These are phyloP conservation scores for Juglanconis juglandina DNA, from an alignment of 2,329 filamentous ascomycete species.

Conservation along the genomic window DNA sequence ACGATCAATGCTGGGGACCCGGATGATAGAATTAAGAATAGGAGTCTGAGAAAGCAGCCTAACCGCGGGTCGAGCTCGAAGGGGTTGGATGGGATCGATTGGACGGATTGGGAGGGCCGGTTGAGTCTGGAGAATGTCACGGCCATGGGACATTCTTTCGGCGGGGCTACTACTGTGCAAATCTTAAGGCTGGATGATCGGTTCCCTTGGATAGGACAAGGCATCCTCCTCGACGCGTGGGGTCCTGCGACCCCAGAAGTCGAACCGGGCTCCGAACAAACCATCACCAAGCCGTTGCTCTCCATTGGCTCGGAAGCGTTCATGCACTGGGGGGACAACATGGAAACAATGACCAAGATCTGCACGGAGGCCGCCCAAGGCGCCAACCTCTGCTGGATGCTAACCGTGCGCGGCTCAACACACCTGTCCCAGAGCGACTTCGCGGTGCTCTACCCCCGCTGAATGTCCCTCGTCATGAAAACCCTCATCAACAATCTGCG, in stretches of 20 bases:
- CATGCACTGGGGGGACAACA: constrained; percentile 67
- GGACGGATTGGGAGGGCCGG: constrained; percentile 53
- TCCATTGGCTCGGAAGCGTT: constrained; percentile 67
- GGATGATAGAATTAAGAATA: constrained; percentile 38
- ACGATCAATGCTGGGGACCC: constrained; percentile 54
- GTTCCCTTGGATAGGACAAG: constrained; percentile 58
- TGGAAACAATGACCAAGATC: constrained; percentile 53
- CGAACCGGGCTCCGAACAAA: constrained; percentile 35
- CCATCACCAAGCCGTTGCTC: constrained; percentile 52
- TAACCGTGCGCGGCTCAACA: constrained; percentile 56
- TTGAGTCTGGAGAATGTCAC: constrained; percentile 57
- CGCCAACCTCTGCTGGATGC: constrained; percentile 45
- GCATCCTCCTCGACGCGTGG: constrained; percentile 66
- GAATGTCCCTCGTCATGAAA: constrained; percentile 58
- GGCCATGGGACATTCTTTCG: constrained; percentile 64
- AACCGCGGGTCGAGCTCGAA: constrained; percentile 56
- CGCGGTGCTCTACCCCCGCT: constrained; percentile 57
- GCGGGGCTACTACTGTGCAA: constrained; percentile 61
- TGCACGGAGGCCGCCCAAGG: constrained; percentile 52
- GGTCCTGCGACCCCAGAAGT: constrained; percentile 47
- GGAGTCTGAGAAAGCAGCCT: constrained; percentile 56
- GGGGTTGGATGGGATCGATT: constrained; percentile 53
- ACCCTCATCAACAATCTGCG: constrained; percentile 60
- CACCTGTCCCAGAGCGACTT: constrained; percentile 67
- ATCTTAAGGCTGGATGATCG: constrained; percentile 51